Conservation (phyloP, 768 basidiomycete genomes). For the Ramaria rubella region DNA sequence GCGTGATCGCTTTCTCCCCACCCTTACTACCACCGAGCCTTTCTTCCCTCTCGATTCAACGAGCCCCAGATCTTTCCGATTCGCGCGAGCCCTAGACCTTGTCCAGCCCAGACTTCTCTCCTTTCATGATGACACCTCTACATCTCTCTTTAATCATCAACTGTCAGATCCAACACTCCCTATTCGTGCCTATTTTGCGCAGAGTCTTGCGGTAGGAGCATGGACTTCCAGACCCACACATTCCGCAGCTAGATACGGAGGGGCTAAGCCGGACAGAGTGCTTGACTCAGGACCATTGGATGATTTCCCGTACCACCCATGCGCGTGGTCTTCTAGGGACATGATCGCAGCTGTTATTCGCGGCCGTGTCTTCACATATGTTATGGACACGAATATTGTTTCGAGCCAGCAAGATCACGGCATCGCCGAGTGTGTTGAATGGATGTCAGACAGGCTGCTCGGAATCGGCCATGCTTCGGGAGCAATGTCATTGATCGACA, state of each 20-base stretch:
- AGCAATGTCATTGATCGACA: constrained; percentile 78
- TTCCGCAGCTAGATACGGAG: not conserved
- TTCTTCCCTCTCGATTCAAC: constrained; percentile 22
- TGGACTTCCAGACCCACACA: constrained; percentile 76
- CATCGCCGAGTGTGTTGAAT: constrained; percentile 70
- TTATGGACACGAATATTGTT: constrained; percentile 80
- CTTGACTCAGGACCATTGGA: constrained; percentile 90
- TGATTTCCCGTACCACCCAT: constrained; percentile 92
- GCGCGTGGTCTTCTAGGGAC: constrained; percentile 84
- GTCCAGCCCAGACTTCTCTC: constrained; percentile 77
- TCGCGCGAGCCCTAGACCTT: constrained; percentile 71
- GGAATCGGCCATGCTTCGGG: constrained; percentile 40
- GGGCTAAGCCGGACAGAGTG: constrained; percentile 77
- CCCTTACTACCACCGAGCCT: constrained; percentile 12
- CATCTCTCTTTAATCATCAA: constrained; percentile 66
- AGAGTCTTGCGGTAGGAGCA: constrained; percentile 51
- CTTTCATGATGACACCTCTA: constrained; percentile 80
- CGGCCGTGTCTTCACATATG: constrained; percentile 87
- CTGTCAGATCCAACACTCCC: constrained; percentile 68
- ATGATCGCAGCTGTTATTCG: constrained; percentile 85
- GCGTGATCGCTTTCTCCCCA: constrained; percentile 3
- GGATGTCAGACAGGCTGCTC: constrained; percentile 55
- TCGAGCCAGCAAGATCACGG: constrained; percentile 66
- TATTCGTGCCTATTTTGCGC: constrained; percentile 58
- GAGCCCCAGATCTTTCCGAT: constrained; percentile 56